These are phyloP conservation scores for Ceratobasidium sp. DNA, from an alignment of 1,284 basidiomycete genomes.

Conservation along the genomic window DNA sequence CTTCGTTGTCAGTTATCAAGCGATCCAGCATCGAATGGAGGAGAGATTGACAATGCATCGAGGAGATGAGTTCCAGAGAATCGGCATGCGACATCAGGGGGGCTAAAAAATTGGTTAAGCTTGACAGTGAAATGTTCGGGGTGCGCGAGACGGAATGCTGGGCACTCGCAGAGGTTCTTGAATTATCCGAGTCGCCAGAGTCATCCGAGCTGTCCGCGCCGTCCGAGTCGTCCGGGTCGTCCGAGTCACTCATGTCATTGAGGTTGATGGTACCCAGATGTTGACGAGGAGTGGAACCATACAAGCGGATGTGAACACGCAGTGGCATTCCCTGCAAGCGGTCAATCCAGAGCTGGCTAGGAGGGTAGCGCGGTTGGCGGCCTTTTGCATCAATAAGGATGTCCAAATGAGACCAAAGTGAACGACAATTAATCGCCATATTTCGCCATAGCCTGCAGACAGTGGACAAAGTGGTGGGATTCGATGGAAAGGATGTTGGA, in stretches of 20 bases:
- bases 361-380: background rate
- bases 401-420: slow-evolving; percentile 12
- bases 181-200: background rate
- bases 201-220: too few relatives aligned
- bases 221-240: too few relatives aligned
- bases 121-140: too few relatives aligned
- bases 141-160: too few relatives aligned
- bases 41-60: too few relatives aligned
- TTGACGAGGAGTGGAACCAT: background rate
- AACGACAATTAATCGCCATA: background rate
- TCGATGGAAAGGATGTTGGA: background rate
- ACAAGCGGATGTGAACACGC: background rate
- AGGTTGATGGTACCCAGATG: background rate
- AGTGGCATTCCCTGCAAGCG: background rate
- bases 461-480: background rate
- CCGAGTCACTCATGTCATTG: background rate
- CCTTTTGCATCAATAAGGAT: background rate
- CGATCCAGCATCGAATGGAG: too few relatives aligned
- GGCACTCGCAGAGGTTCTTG: too few relatives aligned
- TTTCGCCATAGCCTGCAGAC: slow-evolving; percentile 7
- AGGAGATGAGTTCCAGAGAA: too few relatives aligned
- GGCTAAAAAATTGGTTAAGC: too few relatives aligned
- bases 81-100: too few relatives aligned
- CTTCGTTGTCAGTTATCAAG: too few relatives aligned
- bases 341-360: background rate